Percentiles rank a stretch among this genome's conserved stretches.
These are phyloP conservation scores for Warburgia ugandensis DNA, from an alignment of 164 flowering plant genomes.

Conservation along the genomic window DNA sequence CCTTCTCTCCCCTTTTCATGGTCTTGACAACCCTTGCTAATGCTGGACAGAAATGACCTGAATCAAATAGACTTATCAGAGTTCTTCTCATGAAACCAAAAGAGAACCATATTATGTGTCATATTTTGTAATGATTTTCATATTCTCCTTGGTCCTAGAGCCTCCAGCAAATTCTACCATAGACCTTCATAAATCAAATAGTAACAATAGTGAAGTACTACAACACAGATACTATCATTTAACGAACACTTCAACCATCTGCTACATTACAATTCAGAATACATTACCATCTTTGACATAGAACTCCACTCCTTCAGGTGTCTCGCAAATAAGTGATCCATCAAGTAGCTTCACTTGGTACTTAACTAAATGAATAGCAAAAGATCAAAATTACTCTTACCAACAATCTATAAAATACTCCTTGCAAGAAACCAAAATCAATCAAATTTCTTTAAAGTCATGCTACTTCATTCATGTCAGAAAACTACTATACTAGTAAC, in stretches of 20 bases:
- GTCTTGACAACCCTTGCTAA: conserved; percentile 49
- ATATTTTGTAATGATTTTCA: too few species aligned
- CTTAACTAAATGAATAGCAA: conserved; percentile 38
- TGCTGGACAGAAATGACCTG: conserved; percentile 64
- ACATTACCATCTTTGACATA: conserved; percentile 57
- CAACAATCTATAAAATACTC: not conserved
- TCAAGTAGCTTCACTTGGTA: conserved; percentile 41
- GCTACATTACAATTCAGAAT: not conserved
- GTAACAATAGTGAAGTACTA: too few species aligned
- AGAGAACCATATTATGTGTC: not conserved
- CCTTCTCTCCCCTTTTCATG: conserved; percentile 61
- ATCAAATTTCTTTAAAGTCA: too few species aligned
- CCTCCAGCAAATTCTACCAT: too few species aligned
- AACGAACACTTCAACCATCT: conserved; percentile 1
- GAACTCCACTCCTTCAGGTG: conserved; percentile 63
- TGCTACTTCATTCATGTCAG: too few species aligned
- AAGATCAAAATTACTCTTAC: too few species aligned
- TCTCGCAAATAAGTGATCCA: conserved; percentile 44
- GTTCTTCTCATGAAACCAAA: not conserved
- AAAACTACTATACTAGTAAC: conserved; percentile 40
- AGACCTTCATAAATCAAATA: too few species aligned
- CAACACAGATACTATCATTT: too few species aligned
- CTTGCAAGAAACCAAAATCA: not conserved
- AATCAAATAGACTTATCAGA: conserved; percentile 6
- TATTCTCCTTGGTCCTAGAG: too few species aligned